Evolutionary conservation across 805 yeast genomes (phyloP).

Genomic region (Candida insectorum): DNA sequence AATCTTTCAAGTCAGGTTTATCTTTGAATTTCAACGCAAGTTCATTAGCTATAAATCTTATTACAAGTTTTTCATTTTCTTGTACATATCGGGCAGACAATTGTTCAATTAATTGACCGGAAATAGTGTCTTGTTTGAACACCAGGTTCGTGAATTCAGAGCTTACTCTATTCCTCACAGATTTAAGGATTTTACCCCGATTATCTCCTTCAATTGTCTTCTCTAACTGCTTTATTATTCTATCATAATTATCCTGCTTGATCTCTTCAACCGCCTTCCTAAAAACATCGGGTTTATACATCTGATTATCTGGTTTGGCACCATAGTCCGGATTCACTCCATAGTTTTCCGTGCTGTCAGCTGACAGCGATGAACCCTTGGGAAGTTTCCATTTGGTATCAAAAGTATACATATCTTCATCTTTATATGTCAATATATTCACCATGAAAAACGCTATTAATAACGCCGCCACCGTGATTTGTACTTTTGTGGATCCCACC

Average conservation of each 20-base stretch:
- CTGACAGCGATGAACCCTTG: too few species aligned
- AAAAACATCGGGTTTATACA: constrained; percentile 7
- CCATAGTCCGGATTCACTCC: too few species aligned
- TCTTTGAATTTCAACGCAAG: constrained; percentile 9
- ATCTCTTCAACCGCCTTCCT: constrained; percentile 9
- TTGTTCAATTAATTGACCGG: constrained; percentile 11
- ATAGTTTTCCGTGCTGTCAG: too few species aligned
- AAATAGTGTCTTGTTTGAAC: constrained; percentile 11
- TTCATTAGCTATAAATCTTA: constrained; percentile 13
- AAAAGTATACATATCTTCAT: too few species aligned
- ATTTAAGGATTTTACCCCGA: too few species aligned
- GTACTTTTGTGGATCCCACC: too few species aligned
- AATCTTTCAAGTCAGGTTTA: constrained; percentile 1
- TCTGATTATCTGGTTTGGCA: too few species aligned
- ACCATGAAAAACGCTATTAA: too few species aligned
- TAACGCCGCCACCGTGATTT: too few species aligned
- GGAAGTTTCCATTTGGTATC: too few species aligned
- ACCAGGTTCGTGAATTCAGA: constrained; percentile 12
- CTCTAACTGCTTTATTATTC: constrained; percentile 8
- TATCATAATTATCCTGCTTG: constrained; percentile 9
- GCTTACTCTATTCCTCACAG: constrained; percentile 6
- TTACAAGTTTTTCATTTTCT: constrained; percentile 8
- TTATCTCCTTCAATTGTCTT: too few species aligned
- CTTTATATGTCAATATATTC: too few species aligned
- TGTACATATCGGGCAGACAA: constrained; percentile 13